Percentiles rank a stretch among this genome's conserved stretches.
Conservation (phyloP, 495 filamentous ascomycete genomes). For the Aspergillus hancockii region DNA sequence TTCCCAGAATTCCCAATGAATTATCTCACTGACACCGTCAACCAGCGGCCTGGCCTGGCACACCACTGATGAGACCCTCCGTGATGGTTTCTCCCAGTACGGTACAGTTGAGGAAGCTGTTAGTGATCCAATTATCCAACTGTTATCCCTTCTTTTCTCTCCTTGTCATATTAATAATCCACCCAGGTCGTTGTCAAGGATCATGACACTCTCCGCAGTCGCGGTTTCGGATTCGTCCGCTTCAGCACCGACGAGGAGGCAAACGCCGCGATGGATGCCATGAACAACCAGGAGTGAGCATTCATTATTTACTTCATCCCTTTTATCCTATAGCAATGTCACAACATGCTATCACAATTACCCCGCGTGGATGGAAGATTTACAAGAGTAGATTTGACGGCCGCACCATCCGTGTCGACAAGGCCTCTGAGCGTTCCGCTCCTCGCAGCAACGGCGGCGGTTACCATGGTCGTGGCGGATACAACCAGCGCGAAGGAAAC, state of each 20-base stretch:
- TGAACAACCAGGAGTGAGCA: constrained; percentile 94
- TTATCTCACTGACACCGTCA: constrained; percentile 11
- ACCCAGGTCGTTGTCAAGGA: constrained; percentile 95
- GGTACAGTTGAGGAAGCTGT: constrained; percentile 92
- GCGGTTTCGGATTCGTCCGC: constrained; percentile 96
- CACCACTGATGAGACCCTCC: constrained; percentile 82
- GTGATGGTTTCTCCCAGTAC: constrained; percentile 85
- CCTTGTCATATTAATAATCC: constrained; percentile 16
- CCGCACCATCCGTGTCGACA: constrained; percentile 93
- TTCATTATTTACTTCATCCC: neutral
- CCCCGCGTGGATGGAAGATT: constrained; percentile 11
- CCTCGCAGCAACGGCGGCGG: constrained; percentile 38
- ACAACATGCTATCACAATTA: neutral
- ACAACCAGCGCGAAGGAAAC: constrained; percentile 41
- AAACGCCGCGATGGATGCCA: constrained; percentile 71
- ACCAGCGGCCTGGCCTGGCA: constrained; percentile 96
- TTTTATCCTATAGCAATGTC: neutral
- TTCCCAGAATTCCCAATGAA: neutral
- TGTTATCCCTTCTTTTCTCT: constrained; percentile 5
- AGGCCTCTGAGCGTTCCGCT: constrained; percentile 78
- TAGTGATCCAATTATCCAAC: constrained; percentile 37
- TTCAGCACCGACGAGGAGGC: constrained; percentile 83
- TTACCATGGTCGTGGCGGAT: constrained; percentile 49
- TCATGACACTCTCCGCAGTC: constrained; percentile 91
- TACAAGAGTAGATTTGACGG: constrained; percentile 78